Evolutionary conservation across 192 early-diverging fungal species (phyloP), one percentile per base, ranked within the genome.

Genomic region (Coemansia sp.): DNA sequence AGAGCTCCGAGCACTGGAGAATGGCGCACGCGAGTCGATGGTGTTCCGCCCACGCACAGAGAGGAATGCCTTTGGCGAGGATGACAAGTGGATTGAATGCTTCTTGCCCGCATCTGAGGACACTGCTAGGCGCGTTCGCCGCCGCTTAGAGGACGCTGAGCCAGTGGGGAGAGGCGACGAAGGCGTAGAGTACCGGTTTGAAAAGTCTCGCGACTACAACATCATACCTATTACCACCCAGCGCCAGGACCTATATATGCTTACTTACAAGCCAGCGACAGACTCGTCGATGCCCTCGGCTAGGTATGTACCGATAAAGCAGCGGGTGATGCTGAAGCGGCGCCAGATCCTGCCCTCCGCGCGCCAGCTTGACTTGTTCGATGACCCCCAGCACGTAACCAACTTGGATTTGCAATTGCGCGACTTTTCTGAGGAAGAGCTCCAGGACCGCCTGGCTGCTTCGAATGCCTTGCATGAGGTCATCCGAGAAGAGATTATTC

Each of bases 21-120:
- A 83, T 20, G 38, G 46, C 55, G 76, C 81, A 6, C 74, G 76
- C 13, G 70, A 73, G 16, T 73, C 81, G 52, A 60, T 84, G 50
- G 33, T 84, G 24, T 77, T 84, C 68, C 68, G 77, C 22, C 74
- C 71, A 39, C 81, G 77, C 3, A 57, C 61, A 33, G 70, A 71
- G 24, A 46, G 34, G 53, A 79, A 84, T 44, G 60, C 78, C 16
- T 18, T 84, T n/a, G 76, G 74, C 52, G 76, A 84, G 44, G 49
- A 76, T 38, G 76, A 84, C 46, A 68, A 71, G 27, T 84, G 81
- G 81, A 69, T 78, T 62, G 81, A 84, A 62, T 64, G 64, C 18
- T 84, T 76, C 44, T 55, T 84, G 47, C 81, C 81, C 3, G 76
- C 71, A 49, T 63, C 58, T 62, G 68, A 69, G 16, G 74, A 64